Evolutionary conservation across 768 basidiomycete species (phyloP), one percentile per base, ranked within the genome.

Genomic region (Rhodotorula paludigena): DNA sequence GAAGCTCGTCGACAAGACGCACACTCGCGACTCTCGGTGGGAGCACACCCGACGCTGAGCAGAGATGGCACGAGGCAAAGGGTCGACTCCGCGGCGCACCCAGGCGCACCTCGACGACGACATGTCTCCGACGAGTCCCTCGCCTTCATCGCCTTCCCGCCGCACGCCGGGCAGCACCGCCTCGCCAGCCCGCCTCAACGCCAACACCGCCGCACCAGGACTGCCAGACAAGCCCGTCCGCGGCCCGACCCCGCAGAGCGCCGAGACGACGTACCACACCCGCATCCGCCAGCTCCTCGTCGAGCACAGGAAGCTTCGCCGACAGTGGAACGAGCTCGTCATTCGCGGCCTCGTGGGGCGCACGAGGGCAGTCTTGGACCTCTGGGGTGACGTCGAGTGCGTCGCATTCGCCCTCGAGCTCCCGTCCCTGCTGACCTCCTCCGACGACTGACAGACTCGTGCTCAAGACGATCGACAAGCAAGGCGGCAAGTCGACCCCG

Each of bases 381-480:
- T 73, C 8, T 73, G 67, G 71, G 62, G 44, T 25, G 71, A 73
- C 35, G 51, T 73, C 53, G 71, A 73, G 68, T 66, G 41, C 49
- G 71, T 39, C 15, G 30, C 28, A 2, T n/a, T 47, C 5, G 8
- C 42, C 21, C 8, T 35, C 42, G 44, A 3, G 16, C 53, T 47
- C 42, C 36, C 6, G 25, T 25, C n/a, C 25, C 5, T 55, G 16
- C 60, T 56, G 33, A 44, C 25, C 35, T 2, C 32, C 38, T 21
- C 4, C 10, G 25, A 7, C 28, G 5, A 20, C 12, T 9, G 12
- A 9, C 49, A 68, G 71, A 30, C 41, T 53, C 42, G 64, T 60
- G 2, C 52, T 71, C 38, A 67, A 64, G 39, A 59, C 60, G 18
- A 41, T 68, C 21, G 59, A 68, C 44, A 57, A 55, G 32, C 33